Evolutionary conservation across 2,329 filamentous ascomycete species (phyloP), one percentile per base, ranked within the genome.

Genomic region (Talaromyces sp.): DNA sequence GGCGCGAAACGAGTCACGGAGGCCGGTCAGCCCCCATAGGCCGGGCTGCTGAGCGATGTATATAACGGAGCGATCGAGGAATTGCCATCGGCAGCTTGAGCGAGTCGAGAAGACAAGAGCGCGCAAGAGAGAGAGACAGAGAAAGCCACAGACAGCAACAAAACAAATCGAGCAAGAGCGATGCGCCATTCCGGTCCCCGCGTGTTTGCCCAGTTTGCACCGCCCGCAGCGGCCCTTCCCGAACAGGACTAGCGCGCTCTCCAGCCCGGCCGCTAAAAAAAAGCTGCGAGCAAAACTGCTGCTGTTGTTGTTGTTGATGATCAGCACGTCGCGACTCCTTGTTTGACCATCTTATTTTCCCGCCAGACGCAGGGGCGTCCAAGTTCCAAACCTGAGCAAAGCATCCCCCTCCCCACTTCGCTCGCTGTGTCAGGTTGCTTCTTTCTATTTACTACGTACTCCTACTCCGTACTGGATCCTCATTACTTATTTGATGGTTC

Each of bases 201-300:
- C 53, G 53, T 31, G 53, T 55, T 55, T 55, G 53, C 6, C 53
- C 19, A 19, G 29, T 55, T 55, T 41, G 53, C 26, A n/a, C 52
- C 19, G 17, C n/a, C 9, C 11, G 3, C 53, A 26, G 21, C 51
- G 51, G 8, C 51, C 27, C 14, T 4, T 1, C 49, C n/a, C 14
- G 35, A 55, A 55, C 31, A 55, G 53, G 53, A 35, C n/a, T 55
- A 55, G 53, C 53, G 53, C 24, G 4, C 43, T 5, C 2, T 1
- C 43, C 8, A 24, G 6, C 14, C 24, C 49, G 27, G 24, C 13
- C 49, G 14, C 49, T 52, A 52, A 52, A 19, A n/a, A 29, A 52
- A 52, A 52, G 49, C 14, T n/a, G 17, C 29, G 13, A 35, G 32
- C 32, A 29, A n/a, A 26, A 29, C 26, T 27, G 4, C 1, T 24